Conservation (phyloP, 305 asterid genomes). For the Fraxinus velutina region DNA sequence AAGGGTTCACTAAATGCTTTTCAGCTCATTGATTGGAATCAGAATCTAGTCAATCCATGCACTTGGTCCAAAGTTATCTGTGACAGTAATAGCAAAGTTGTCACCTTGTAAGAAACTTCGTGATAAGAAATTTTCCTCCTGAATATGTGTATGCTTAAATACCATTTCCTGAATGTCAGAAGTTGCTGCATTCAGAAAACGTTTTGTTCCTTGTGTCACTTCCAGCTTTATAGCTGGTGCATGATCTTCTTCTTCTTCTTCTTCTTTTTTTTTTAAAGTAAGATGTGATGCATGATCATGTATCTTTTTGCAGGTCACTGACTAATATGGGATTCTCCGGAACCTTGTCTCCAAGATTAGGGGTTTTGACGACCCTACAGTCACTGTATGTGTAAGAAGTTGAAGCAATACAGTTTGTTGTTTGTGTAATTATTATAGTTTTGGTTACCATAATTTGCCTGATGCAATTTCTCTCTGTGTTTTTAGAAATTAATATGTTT, state of each 20-base stretch:
- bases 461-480: conserved; percentile 2
- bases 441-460: background rate
- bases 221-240: background rate
- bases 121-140: background rate
- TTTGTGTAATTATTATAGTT: conserved; percentile 15
- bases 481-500: background rate
- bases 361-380: conserved; percentile 50
- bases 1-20: conserved; percentile 65
- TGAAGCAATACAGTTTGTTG: conserved; percentile 17
- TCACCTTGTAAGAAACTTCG: conserved; percentile 57
- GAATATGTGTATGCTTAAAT: background rate
- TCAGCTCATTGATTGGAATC: conserved; percentile 77
- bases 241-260: background rate
- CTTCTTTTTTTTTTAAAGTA: background rate
- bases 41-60: conserved; percentile 78
- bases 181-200: background rate
- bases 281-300: background rate
- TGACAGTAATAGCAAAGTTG: conserved; percentile 48
- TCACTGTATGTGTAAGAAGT: conserved; percentile 61
- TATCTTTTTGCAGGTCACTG: conserved; percentile 56
- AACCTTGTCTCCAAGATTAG: conserved; percentile 64
- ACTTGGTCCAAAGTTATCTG: conserved; percentile 85
- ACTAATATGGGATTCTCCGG: conserved; percentile 90
- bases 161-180: conserved; percentile 5
- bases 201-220: background rate